These are phyloP conservation scores for Puccinia triticina DNA, from an alignment of 1,284 basidiomycete genomes.

Conservation along the genomic window DNA sequence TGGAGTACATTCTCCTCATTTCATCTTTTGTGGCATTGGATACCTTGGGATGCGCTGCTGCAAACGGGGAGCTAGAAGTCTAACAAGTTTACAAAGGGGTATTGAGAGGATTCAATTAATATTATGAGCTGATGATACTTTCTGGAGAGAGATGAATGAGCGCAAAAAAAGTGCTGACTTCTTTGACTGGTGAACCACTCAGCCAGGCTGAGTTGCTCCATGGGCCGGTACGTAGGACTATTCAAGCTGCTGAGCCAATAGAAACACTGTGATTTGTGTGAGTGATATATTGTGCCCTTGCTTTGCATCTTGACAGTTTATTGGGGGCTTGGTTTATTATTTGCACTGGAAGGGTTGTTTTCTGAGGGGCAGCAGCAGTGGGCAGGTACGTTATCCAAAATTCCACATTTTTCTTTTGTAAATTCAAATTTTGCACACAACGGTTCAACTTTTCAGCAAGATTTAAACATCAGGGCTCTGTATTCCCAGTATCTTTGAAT, in stretches of 20 bases:
- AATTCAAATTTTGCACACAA: too few relatives aligned
- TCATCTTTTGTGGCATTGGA: conserved; percentile 79
- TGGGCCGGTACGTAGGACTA: conserved; percentile 87
- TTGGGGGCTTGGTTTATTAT: too few relatives aligned
- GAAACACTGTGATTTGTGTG: conserved; percentile 80
- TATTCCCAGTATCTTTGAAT: too few relatives aligned
- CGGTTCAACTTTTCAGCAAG: too few relatives aligned
- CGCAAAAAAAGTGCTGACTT: conserved; percentile 10
- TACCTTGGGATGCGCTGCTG: conserved; percentile 84
- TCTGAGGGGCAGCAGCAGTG: too few relatives aligned
- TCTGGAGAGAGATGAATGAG: not conserved
- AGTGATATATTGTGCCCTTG: too few relatives aligned
- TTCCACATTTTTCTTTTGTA: too few relatives aligned
- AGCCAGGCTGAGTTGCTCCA: conserved; percentile 84
- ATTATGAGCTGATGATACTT: not conserved
- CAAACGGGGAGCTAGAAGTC: conserved; percentile 90
- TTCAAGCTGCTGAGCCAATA: conserved; percentile 82
- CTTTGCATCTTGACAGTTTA: too few relatives aligned
- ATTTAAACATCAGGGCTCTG: too few relatives aligned
- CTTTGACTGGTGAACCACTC: conserved; percentile 96
- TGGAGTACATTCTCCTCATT: conserved; percentile 80
- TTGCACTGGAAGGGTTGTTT: too few relatives aligned
- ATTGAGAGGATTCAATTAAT: not conserved
- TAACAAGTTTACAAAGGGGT: conserved; percentile 66
- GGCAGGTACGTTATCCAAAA: too few relatives aligned